phyloP scores from a whole-genome alignment of 768 basidiomycete species.

The Boletellus ananiceps region DNA sequence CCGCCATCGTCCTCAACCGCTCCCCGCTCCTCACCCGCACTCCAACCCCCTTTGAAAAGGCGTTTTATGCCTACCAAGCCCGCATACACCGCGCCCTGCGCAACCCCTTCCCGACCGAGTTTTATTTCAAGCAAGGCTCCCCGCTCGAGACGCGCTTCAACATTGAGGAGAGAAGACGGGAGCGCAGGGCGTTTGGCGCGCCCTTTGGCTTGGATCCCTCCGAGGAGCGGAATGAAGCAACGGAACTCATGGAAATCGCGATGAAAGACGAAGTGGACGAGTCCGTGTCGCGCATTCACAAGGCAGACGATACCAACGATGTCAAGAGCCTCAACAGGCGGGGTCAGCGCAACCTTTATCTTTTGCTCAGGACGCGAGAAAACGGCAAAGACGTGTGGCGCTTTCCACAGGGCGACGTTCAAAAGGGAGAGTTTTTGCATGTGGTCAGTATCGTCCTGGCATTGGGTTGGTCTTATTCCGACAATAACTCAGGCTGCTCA shows the following conservation, averaged over 20 bases:
- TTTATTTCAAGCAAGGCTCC: conserved; percentile 93
- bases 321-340: conserved; percentile 74
- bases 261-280: conserved; percentile 59
- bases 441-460: conserved; percentile 45
- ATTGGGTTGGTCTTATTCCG: neutral
- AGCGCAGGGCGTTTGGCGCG: conserved; percentile 69
- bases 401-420: conserved; percentile 68
- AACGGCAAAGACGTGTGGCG: conserved; percentile 61
- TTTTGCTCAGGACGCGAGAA: conserved; percentile 57
- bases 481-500: conserved; percentile 57
- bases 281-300: conserved; percentile 55
- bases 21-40: conserved; percentile 71
- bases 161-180: conserved; percentile 68
- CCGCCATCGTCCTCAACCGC: conserved; percentile 74
- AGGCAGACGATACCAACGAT: conserved; percentile 58
- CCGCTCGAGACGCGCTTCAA: conserved; percentile 78
- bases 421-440: conserved; percentile 68
- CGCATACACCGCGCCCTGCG: conserved; percentile 81
- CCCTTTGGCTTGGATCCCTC: conserved; percentile 45
- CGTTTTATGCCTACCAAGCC: conserved; percentile 80
- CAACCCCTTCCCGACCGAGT: conserved; percentile 83
- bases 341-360: conserved; percentile 83
- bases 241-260: conserved; percentile 55
- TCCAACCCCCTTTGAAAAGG: conserved; percentile 67
- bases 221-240: conserved; percentile 40